phyloP scores from a whole-genome alignment of 2,329 filamentous ascomycete genomes.

The Fonsecaea pugnacius region DNA sequence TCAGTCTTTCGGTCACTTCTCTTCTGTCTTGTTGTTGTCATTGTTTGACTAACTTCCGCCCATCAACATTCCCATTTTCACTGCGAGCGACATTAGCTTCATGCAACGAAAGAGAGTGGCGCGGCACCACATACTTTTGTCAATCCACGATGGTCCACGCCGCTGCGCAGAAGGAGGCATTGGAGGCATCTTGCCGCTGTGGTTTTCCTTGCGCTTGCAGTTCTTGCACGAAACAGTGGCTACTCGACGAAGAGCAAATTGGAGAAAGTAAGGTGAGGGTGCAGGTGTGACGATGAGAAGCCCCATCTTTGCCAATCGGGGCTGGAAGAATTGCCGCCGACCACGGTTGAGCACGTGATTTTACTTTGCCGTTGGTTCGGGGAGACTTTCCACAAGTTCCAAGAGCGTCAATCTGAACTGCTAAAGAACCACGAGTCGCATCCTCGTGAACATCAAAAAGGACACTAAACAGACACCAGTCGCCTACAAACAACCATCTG shows the following conservation, averaged over 20 bases:
- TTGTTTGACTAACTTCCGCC: slow-evolving; percentile 77
- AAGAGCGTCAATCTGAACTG: slow-evolving; percentile 30
- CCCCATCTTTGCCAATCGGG: slow-evolving; percentile 6
- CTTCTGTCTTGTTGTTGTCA: background rate
- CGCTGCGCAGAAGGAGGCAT: slow-evolving; percentile 38
- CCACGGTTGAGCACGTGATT: slow-evolving; percentile 11
- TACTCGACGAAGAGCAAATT: background rate
- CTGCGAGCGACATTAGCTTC: slow-evolving; percentile 55
- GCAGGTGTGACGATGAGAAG: background rate
- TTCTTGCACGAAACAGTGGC: background rate
- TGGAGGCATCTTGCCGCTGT: slow-evolving; percentile 38
- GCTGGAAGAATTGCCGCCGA: background rate
- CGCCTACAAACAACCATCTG: slow-evolving; percentile 13
- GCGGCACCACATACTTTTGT: slow-evolving; percentile 65
- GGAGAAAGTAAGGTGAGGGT: slow-evolving; percentile 17
- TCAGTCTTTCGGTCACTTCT: slow-evolving; percentile 30
- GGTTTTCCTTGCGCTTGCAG: background rate
- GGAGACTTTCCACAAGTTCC: slow-evolving; percentile 3
- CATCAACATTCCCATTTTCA: slow-evolving; percentile 99
- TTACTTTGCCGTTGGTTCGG: slow-evolving; percentile 1
- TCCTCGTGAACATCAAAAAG: slow-evolving; percentile 22
- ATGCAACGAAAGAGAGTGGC: background rate
- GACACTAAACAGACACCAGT: slow-evolving; percentile 16
- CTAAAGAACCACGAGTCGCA: slow-evolving; percentile 28
- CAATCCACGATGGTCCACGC: slow-evolving; percentile 68